Base-by-base conservation (phyloP, 768 basidiomycete genomes). In the Austroboletus festivus region DNA sequence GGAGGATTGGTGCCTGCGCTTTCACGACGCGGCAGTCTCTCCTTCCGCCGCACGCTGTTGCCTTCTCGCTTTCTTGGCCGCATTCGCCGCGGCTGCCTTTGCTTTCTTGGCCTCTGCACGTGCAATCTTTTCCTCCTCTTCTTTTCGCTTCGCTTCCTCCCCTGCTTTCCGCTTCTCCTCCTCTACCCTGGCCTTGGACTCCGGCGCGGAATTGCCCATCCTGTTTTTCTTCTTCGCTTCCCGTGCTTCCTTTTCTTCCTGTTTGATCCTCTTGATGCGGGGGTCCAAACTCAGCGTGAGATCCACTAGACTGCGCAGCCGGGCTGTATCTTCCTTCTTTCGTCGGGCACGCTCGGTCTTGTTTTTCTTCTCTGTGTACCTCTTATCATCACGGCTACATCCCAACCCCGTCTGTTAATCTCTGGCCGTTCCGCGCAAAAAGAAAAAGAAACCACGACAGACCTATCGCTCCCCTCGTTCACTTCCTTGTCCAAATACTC, bases 321-420 rank as follows among this genome's bases (percentile, higher is more conserved):
- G 88, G 12, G 92, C 86, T 38, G 82, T 97, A 70, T 99, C 95
- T 58, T 96, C 95, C 78, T 96, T 96, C 78, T 99, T 99, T 66
- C 91, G 78, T 49, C 93, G 81, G 12, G 93, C 90, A 28, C 95
- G 93, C 72, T 99, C 95, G 5, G 89, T 72, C 71, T 96, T 97
- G 82, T 99, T 99, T 80, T 99, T 99, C 79, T 97, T 98, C 73
- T 98, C 95, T 16, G 92, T 93, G 73, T 94, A 96, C 24, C 95
- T 87, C 72, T 98, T 98, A 69, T 99, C 95, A 68, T 98, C 95
- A 48, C 95, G 95, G 64, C 92, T 94, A 57, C 16, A 50, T 50
- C 37, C 23, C 42, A 46, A 37, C 3, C 12, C 44, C 31, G 34
- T 42, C 28, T 7, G 54, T 58, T 44, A 65, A 50, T 42, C 30